Percentiles rank a stretch among this genome's conserved stretches.
Conservation (phyloP, 2,329 filamentous ascomycete genomes). For the Colletotrichum brevisporum region DNA sequence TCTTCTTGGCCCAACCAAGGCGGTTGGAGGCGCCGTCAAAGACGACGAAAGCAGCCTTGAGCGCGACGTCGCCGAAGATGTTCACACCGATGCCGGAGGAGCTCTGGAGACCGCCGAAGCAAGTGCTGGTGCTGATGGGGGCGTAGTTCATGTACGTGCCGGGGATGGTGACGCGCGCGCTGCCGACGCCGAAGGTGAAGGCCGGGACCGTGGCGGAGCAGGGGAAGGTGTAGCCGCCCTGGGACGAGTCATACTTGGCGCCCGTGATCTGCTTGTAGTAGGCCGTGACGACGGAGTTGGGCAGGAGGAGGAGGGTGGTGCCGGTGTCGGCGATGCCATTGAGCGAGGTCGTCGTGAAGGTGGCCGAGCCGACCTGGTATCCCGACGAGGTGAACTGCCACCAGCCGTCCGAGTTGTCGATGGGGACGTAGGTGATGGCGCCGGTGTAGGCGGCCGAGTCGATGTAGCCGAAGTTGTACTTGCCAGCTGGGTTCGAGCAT, state of each 20-base stretch:
- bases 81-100: slow-evolving; percentile 52
- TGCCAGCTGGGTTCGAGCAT: slow-evolving; percentile 50
- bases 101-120: slow-evolving; percentile 73
- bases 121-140: slow-evolving; percentile 57
- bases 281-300: slow-evolving; percentile 42
- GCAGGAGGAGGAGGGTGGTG: slow-evolving; percentile 47
- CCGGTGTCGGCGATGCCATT: slow-evolving; percentile 47
- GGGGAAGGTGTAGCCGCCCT: slow-evolving; percentile 56
- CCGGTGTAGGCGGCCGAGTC: slow-evolving; percentile 70
- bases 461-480: slow-evolving; percentile 61
- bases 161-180: slow-evolving; percentile 59
- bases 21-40: slow-evolving; percentile 61
- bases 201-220: slow-evolving; percentile 59
- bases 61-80: slow-evolving; percentile 75
- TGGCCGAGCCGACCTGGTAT: slow-evolving; percentile 42
- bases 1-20: slow-evolving; percentile 56
- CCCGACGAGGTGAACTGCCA: slow-evolving; percentile 68
- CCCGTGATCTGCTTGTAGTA: slow-evolving; percentile 46
- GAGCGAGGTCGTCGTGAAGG: slow-evolving; percentile 35
- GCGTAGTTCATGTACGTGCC: slow-evolving; percentile 60
- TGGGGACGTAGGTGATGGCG: slow-evolving; percentile 68
- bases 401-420: slow-evolving; percentile 70
- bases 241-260: slow-evolving; percentile 42
- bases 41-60: slow-evolving; percentile 74
- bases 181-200: slow-evolving; percentile 59